Base-by-base conservation (phyloP, 805 yeast species). In the Ogataea paradorogensis region DNA sequence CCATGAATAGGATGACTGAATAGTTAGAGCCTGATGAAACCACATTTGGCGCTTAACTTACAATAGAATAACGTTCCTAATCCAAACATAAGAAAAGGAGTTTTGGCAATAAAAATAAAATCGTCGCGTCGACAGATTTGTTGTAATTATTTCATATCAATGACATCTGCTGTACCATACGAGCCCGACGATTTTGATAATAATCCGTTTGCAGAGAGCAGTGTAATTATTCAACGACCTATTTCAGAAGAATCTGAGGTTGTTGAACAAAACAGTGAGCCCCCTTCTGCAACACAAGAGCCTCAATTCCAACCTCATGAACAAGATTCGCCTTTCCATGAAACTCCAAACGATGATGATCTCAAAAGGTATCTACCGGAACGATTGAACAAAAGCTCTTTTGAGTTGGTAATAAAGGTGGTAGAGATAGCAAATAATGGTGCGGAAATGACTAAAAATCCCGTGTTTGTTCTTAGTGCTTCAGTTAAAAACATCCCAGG, bases 381-480 rank as follows among this genome's bases (percentile, higher is more conserved):
- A 49, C 55, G 82, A 46, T 65, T 67, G 45, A 63, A 70, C 35
- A 60, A 59, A 21, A 61, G 38, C 15, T 43, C 63, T 38, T 73
- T 70, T 46, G 57, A 50, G 36, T 45, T 91, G 29, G 53, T 55
- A 1, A 69, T 86, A 23, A 76, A 71, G 37, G 80, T 91, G 3
- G 73, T 74, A 2, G 84, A 76, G 10, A 67, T 93, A 34, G 97
- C 90, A 60, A 74, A 81, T 51, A 74, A 73, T 41, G 82, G 80
- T 0, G 63, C 65, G 5, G 55, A 62, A 7, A 75, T 77, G 42
- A 74, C 73, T 35, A 88, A 82, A 42, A 87, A 88, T 52, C 96
- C 96, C 4, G 80, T 85, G 7, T 66, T 91, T 40, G 73, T 80
- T 47, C 81, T 91, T 48, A 88, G 85, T 52, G 76, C 79, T 14